Evolutionary conservation across 2,329 filamentous ascomycete species (phyloP).

Genomic region (Apiospora aurea): DNA sequence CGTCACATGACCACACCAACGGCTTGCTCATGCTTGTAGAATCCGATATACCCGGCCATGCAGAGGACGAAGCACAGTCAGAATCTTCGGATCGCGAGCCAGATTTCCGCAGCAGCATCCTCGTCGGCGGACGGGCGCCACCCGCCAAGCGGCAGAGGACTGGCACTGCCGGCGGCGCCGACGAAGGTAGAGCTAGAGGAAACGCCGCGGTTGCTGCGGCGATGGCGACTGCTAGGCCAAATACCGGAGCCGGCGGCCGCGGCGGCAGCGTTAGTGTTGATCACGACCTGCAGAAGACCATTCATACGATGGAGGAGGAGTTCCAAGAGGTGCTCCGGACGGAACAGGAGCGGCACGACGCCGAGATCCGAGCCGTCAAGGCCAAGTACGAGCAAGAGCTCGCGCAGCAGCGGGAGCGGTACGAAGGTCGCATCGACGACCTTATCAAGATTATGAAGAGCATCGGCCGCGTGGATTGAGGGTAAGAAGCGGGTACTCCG

Average conservation of each 20-base stretch:
- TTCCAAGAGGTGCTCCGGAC: conserved; percentile 29
- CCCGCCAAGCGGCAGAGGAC: conserved; percentile 1
- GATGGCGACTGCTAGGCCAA: background rate
- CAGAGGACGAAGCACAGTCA: background rate
- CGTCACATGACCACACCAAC: background rate
- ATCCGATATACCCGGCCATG: background rate
- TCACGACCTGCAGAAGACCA: conserved; percentile 16
- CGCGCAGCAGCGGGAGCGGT: conserved; percentile 27
- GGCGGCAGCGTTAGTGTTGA: background rate
- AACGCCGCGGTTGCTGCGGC: background rate
- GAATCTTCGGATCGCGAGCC: background rate
- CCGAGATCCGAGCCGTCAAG: conserved; percentile 25
- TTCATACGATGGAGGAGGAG: conserved; percentile 30
- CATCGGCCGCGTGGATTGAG: background rate
- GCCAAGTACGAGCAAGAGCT: conserved; percentile 28
- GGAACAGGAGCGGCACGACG: conserved; percentile 27
- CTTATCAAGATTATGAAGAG: conserved; percentile 30
- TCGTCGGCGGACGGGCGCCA: background rate
- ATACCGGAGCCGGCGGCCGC: background rate
- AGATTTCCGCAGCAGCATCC: background rate
- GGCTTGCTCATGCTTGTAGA: background rate
- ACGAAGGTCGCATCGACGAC: conserved; percentile 29
- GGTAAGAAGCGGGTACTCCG: background rate
- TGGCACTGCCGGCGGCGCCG: background rate
- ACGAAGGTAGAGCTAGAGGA: background rate